Conservation (phyloP, 768 basidiomycete genomes). For the Calocera viscosa region DNA sequence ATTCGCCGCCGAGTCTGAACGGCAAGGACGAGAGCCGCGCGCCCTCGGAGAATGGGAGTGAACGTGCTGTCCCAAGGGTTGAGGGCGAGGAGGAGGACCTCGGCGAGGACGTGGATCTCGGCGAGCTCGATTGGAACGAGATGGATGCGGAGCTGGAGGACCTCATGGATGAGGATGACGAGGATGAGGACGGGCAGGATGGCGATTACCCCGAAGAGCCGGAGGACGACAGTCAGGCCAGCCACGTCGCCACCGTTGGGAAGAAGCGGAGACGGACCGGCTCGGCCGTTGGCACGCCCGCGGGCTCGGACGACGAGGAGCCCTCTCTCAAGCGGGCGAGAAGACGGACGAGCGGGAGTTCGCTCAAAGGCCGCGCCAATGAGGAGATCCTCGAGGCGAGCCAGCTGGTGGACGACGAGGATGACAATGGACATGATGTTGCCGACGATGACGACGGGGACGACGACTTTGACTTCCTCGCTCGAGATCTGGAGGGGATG, state of each 20-base stretch:
- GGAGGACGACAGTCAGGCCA: not conserved
- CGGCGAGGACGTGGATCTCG: conserved; percentile 14
- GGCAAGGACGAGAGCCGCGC: conserved; percentile 18
- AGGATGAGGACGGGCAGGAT: conserved; percentile 21
- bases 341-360: conserved; percentile 8
- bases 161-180: conserved; percentile 27
- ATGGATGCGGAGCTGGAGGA: conserved; percentile 14
- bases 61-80: conserved; percentile 56
- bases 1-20: not conserved
- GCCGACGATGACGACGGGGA: conserved; percentile 22
- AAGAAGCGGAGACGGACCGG: conserved; percentile 39
- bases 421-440: conserved; percentile 34
- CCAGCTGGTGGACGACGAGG: conserved; percentile 47
- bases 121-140: conserved; percentile 8
- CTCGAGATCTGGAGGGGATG: conserved; percentile 1
- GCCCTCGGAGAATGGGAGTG: conserved; percentile 22
- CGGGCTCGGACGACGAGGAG: conserved; percentile 20
- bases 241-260: conserved; percentile 32
- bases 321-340: conserved; percentile 15
- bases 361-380: conserved; percentile 45
- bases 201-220: conserved; percentile 32
- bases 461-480: not conserved
- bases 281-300: conserved; percentile 16
- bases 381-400: conserved; percentile 6
- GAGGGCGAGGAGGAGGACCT: conserved; percentile 20